Evolutionary conservation across 257 asterid genomes (phyloP), one percentile per base, ranked within the genome.

Genomic region (Solanum paucissectum): DNA sequence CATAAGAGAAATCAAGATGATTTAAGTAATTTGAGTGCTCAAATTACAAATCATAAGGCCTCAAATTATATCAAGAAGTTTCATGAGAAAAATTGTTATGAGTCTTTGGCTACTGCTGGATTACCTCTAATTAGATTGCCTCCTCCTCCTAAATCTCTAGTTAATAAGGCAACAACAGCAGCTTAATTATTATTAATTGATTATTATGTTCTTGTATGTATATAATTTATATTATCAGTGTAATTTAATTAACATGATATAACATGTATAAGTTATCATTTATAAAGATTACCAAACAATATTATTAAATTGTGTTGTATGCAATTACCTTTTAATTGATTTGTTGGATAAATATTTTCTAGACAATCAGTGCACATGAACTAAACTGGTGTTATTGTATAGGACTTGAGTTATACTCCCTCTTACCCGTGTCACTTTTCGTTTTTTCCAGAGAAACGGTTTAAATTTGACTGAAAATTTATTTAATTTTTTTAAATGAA

Each of bases 1-100:
- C 92, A 89, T 14, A 37, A 18, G 42, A 87, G 88, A 64, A 90
- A 87, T 36, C 84, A 37, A 72, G 77, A 23, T 62, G 85, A 90
- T 72, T 76, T 73, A 86, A 68, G 83, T 21, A 86, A 75, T 21
- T 79, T 79, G 85, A 44, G 40, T 27, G 66, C 40, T 81, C 66
- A 55, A 81, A 7, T 46, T 81, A 81, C 66, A 42, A 81, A 81
- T 27, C 68, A 18, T 16, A 81, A 81, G 40, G 40, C 66, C 46
- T 81, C 85, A 81, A 81, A n/a, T 82, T 87, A 87, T 42, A 87
- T 87, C 9, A 76, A 58, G 49, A 87, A 62, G 18, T 34, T 40
- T 87, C 84, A 49, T 83, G 86, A 52, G 49, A 87, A 23, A 46
- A 87, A 83, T n/a, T 42, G n/a, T 23, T 4, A 87, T 27, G 87